Evolutionary conservation across 176 grass and related monocot species (phyloP), one percentile per base, ranked within the genome.

Genomic region (Saccharum officinarum): DNA sequence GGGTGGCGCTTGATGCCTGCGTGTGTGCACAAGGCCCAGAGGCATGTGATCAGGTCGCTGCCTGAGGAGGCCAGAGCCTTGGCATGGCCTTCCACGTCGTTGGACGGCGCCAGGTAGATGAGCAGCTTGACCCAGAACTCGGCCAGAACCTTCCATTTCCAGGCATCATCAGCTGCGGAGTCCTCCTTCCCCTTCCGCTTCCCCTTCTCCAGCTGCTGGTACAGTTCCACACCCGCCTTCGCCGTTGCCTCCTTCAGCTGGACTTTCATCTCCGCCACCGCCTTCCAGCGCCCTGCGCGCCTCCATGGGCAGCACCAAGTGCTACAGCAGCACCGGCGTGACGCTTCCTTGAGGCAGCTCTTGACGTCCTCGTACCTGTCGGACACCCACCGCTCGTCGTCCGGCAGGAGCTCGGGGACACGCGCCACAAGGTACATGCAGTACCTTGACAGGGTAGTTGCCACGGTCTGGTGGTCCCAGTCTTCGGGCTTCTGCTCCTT

Each of bases 1-100:
- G 47, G 15, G 3, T 4, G n/a, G n/a, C 59, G 59, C 59, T 13
- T 62, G 59, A 85, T 78, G 10, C 83, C 83, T 0, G 74, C 45
- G 66, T 85, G 83, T 2, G 74, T 85, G 83, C 73, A 78, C 17
- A 85, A 44, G n/a, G 83, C 49, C 83, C 83, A 85, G 64, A 85
- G 61, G 83, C 36, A 85, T 2, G 74, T 85, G 74, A 85, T 70
- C 63, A 85, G 75, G 37, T 71, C 83, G 11, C 64, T 25, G 7
- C 75, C 83, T 0, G 14, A 54, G 83, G 63, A n/a, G 7, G 83
- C 75, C 18, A 85, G 16, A 38, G 18, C 37, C 37, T 36, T 44
- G 49, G 83, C 83, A 70, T 85, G 83, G 65, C 75, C 50, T 2
- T 62, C 25, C 6, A 78, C 65, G 3, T 85, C 66, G 38, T 61